These are phyloP conservation scores for Globisporangium nunn DNA, from an alignment of 352 stramenopile genomes.

Conservation along the genomic window DNA sequence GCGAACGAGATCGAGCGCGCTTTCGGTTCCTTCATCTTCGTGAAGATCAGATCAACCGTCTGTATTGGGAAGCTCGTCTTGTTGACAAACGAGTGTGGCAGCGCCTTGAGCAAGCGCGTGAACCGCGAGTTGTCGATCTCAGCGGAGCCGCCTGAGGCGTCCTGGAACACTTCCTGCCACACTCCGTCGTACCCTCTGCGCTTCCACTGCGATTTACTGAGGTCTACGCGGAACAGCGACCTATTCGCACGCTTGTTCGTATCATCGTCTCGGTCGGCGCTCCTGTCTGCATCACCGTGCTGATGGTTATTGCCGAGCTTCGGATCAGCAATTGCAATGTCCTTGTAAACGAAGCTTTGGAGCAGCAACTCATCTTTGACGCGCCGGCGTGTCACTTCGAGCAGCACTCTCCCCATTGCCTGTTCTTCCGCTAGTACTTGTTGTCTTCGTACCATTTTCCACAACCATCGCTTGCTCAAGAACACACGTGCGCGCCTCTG, in stretches of 20 bases:
- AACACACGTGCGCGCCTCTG: conserved; percentile 31
- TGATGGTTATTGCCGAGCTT: no score
- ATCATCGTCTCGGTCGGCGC: background rate
- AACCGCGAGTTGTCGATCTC: conserved; percentile 72
- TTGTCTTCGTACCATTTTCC: conserved; percentile 26
- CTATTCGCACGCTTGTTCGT: conserved; percentile 24
- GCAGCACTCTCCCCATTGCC: conserved; percentile 37
- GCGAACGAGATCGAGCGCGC: conserved; percentile 48
- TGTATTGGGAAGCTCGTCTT: conserved; percentile 49
- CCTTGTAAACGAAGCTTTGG: conserved; percentile 50
- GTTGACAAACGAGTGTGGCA: conserved; percentile 55
- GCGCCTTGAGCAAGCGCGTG: conserved; percentile 47
- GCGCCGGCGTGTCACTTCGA: conserved; percentile 33
- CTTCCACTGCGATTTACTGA: conserved; percentile 29
- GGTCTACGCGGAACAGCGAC: conserved; percentile 26
- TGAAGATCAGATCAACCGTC: conserved; percentile 53
- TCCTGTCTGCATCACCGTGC: no score
- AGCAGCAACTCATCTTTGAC: conserved; percentile 55
- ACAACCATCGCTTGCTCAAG: conserved; percentile 32
- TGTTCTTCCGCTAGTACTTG: conserved; percentile 50
- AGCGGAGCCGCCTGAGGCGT: conserved; percentile 28
- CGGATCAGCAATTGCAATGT: conserved; percentile 11
- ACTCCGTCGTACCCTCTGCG: conserved; percentile 52
- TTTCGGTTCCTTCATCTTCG: conserved; percentile 74
- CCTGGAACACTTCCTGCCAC: conserved; percentile 60